phyloP scores from a whole-genome alignment of 805 yeast genomes.

The Saccharomycopsis vini region DNA sequence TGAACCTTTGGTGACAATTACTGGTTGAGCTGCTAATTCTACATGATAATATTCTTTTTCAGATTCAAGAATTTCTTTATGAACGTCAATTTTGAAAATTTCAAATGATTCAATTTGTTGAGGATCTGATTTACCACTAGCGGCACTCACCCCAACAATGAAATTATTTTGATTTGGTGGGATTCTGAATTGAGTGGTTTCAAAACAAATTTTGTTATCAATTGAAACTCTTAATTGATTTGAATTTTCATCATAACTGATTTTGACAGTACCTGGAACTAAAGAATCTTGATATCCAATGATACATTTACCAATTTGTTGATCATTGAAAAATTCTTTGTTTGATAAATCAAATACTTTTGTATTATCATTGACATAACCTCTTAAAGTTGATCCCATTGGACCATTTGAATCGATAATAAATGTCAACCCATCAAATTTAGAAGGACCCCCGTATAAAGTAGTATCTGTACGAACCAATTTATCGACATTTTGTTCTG shows the following conservation, averaged over 20 bases:
- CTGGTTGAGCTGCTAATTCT: conserved; percentile 35
- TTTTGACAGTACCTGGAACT: conserved; percentile 61
- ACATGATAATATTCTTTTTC: conserved; percentile 55
- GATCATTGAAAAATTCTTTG: conserved; percentile 24
- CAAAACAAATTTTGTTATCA: conserved; percentile 63
- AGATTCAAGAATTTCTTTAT: conserved; percentile 37
- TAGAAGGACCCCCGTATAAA: conserved; percentile 46
- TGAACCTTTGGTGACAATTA: conserved; percentile 33
- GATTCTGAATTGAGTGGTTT: conserved; percentile 46
- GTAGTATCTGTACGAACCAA: conserved; percentile 24
- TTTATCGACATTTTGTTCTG: conserved; percentile 20
- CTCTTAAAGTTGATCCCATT: conserved; percentile 44
- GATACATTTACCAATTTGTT: conserved; percentile 47
- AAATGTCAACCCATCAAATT: conserved; percentile 57
- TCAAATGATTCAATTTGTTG: conserved; percentile 49
- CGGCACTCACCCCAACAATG: conserved; percentile 48
- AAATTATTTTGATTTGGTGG: conserved; percentile 31
- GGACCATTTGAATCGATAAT: conserved; percentile 43
- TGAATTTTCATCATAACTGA: conserved; percentile 39
- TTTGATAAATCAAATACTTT: conserved; percentile 24
- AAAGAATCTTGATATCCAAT: conserved; percentile 55
- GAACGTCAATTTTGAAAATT: conserved; percentile 48
- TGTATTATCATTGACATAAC: conserved; percentile 53
- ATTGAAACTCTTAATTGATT: conserved; percentile 54
- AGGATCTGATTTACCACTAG: conserved; percentile 29